A percentile compares a stretch with the other conserved stretches of the same genome.
Conservation (phyloP, 1,139 yeast species). For the Taphrina populina region DNA sequence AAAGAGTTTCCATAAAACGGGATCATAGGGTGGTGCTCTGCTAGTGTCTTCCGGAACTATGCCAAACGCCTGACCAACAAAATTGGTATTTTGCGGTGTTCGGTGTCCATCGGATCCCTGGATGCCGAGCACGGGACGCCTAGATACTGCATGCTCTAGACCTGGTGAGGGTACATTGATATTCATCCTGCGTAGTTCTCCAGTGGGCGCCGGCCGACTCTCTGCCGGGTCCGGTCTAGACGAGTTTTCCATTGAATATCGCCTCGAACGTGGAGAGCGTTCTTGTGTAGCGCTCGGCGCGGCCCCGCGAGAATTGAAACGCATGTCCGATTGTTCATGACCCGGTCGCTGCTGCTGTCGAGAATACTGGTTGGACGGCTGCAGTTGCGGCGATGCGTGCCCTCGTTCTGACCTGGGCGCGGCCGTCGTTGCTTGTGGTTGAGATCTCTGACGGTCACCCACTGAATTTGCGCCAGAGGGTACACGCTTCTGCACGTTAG, state of each 20-base stretch:
- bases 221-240: not conserved
- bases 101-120: not conserved
- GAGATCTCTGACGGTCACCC: not conserved
- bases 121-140: constrained; percentile 23
- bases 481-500: not conserved
- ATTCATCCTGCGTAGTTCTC: not conserved
- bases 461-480: not conserved
- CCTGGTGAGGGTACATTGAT: not conserved
- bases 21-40: constrained; percentile 22
- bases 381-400: not conserved
- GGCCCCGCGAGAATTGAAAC: not conserved
- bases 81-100: constrained; percentile 11
- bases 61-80: constrained; percentile 30
- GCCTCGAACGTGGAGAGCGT: not conserved
- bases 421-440: not conserved
- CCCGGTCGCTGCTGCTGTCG: not conserved
- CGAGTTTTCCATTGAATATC: not conserved
- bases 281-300: not conserved
- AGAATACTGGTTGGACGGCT: not conserved
- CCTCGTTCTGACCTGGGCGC: not conserved
- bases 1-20: constrained; percentile 25
- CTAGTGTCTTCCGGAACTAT: constrained; percentile 11
- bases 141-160: not conserved
- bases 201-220: constrained; percentile 1
- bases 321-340: too few relatives aligned